phyloP scores from a whole-genome alignment of 352 stramenopile genomes.

The Globisporangium alternatum region DNA sequence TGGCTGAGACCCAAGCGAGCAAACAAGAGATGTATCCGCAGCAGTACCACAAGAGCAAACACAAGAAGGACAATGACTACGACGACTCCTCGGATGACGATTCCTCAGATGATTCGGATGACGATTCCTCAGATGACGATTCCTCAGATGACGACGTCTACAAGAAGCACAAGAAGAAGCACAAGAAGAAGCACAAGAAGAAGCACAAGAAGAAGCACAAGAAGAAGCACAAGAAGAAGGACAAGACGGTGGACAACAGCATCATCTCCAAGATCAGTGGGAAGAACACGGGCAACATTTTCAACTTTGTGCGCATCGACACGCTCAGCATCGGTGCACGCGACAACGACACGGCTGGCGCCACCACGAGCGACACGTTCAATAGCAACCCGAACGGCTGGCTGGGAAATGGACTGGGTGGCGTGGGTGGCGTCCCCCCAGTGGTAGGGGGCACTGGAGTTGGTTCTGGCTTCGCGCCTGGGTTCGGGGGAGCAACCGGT shows the following conservation, averaged over 20 bases:
- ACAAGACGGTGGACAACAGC: conserved; percentile 19
- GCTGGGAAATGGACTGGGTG: not conserved
- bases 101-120: conserved; percentile 14
- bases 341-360: conserved; percentile 3
- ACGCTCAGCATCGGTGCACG: conserved; percentile 11
- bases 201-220: conserved; percentile 17
- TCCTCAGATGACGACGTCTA: conserved; percentile 2
- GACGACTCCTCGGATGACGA: conserved; percentile 9
- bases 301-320: conserved; percentile 34
- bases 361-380: not conserved
- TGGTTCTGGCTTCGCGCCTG: not conserved
- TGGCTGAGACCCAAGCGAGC: conserved; percentile 14
- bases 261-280: conserved; percentile 27
- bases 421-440: not conserved
- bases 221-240: conserved; percentile 16
- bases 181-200: conserved; percentile 21
- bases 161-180: not conserved
- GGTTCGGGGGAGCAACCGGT: not conserved
- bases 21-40: not conserved
- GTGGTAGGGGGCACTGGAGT: not conserved
- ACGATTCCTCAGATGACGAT: conserved; percentile 13
- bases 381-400: not conserved
- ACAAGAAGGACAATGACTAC: conserved; percentile 13
- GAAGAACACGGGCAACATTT: conserved; percentile 40
- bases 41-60: not conserved